Base-by-base conservation (phyloP, 768 basidiomycete genomes). In the Mycena vitilis region DNA sequence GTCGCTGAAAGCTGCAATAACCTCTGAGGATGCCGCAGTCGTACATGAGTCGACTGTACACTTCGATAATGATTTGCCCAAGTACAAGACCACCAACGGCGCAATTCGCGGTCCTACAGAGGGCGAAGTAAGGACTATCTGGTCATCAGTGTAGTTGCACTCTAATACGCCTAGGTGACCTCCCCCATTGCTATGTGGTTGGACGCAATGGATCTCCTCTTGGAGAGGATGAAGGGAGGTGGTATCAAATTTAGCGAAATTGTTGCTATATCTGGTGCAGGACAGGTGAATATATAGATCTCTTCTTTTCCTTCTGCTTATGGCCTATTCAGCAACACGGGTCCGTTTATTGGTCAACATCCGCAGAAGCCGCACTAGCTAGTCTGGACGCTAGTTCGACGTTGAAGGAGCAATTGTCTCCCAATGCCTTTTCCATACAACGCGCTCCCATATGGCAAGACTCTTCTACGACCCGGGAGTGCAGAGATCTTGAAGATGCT, bases 391-490 rank as follows among this genome's bases (percentile, higher is more conserved):
- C 89, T 0, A 68, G 76, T 11, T 79, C 84, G 60, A 75, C 86
- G 1, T 80, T 95, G 11, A 80, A 81, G 12, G 83, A 85, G 4
- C 93, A 95, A 71, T 80, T 95, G 44, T 79, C 81, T 22, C 87
- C 86, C 0, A 76, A 74, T 10, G 93, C 93, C 4, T 95, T 95
- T 77, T 89, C 93, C 8, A 79, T 88, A 15, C 82, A 82, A 2
- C 84, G 84, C 69, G 87, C 91, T 5, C 94, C 94, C 12, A 95
- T 95, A 74, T 96, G 95, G 95, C 94, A 96, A 77, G 95, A 96
- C 78, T 94, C 93, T 1, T 95, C 93, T 0, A 95, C 94, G 0
- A 90, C 89, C 0, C 78, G 80, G 49, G 93, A 95, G 72, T 96
- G 95, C 75, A 80, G 81, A 63, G 85, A 83, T 65, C 80, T 96